Base-by-base conservation (phyloP, 352 stramenopile genomes). In the Pelagophyceae sp. region DNA sequence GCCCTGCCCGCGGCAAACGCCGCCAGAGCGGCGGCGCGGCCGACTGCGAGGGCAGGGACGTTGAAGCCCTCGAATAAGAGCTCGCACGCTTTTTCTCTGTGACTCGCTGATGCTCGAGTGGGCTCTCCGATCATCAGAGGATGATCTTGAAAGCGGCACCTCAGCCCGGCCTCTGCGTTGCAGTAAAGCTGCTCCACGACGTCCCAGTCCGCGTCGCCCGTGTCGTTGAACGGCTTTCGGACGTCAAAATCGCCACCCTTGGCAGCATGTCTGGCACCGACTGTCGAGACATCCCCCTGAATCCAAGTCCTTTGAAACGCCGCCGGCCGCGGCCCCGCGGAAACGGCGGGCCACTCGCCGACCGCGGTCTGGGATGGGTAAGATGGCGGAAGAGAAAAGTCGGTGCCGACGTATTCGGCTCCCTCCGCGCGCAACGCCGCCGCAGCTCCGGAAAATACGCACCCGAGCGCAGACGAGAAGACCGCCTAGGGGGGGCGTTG, bases 41-140 rank as follows among this genome's bases (percentile, higher is more conserved):
- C 89, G 80, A 95, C 88, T 82, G 95, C 96, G 79, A 95, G 93
- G 23, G 90, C 90, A 23, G 91, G 91, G 31, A 91, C 86, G 54
- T 89, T 82, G 77, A 96, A 96, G 72, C 83, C 92, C 81, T 97
- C 92, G 77, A 97, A 95, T 85, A 96, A 94, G 79, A 97, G 87
- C 78, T 86, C 82, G 58, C 82, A 77, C 15, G 78, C 58, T 23
- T 76, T 72, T 40, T 63, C 54, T 17, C 79, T 67, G 74, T 84
- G 75, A 38, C 80, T 77, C 38, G 45, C 38, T 27, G 72, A 80
- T 38, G 72, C 72, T 72, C 78, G 84, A 2, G 81, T 78, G 1
- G 76, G 60, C 65, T 80, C 71, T 15, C 77, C 78, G 25, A 77
- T 77, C 27, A 86, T 69, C 23, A 83, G 76, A 15, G 82, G 82